These are phyloP conservation scores for Candida coquimbonensis DNA, from an alignment of 805 yeast genomes.

Conservation along the genomic window DNA sequence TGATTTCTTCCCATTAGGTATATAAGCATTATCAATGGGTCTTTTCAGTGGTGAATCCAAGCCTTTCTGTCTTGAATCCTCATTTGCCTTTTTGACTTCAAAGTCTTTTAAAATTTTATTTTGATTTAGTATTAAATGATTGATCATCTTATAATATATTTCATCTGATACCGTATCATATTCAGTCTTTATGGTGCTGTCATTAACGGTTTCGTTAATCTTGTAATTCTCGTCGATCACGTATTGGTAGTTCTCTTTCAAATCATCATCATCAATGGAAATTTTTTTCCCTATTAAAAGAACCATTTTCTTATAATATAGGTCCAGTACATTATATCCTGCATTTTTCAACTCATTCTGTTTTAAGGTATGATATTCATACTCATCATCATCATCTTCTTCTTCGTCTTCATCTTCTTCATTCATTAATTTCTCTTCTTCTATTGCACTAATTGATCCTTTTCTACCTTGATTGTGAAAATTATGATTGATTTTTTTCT, in stretches of 20 bases:
- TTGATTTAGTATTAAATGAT: neutral
- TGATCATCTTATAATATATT: neutral
- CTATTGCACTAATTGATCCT: constrained; percentile 14
- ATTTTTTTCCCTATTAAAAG: constrained; percentile 36
- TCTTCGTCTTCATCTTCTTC: constrained; percentile 1
- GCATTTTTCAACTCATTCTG: constrained; percentile 20
- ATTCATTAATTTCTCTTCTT: constrained; percentile 5
- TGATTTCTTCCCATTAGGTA: constrained; percentile 4
- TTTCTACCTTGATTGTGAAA: constrained; percentile 9
- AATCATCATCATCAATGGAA: constrained; percentile 7
- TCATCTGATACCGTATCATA: constrained; percentile 25
- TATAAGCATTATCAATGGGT: constrained; percentile 7
- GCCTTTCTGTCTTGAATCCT: neutral
- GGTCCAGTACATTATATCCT: constrained; percentile 35
- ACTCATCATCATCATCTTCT: neutral
- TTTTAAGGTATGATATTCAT: constrained; percentile 13
- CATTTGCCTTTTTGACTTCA: neutral
- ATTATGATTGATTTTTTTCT: constrained; percentile 9
- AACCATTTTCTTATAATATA: constrained; percentile 44
- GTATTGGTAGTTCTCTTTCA: constrained; percentile 6
- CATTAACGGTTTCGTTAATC: neutral
- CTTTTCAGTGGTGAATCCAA: constrained; percentile 10
- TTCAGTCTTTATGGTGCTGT: constrained; percentile 14
- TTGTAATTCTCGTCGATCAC: constrained; percentile 2
- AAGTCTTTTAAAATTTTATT: neutral